These are phyloP conservation scores for Russula sp. DNA, from an alignment of 768 basidiomycete genomes.

Conservation along the genomic window DNA sequence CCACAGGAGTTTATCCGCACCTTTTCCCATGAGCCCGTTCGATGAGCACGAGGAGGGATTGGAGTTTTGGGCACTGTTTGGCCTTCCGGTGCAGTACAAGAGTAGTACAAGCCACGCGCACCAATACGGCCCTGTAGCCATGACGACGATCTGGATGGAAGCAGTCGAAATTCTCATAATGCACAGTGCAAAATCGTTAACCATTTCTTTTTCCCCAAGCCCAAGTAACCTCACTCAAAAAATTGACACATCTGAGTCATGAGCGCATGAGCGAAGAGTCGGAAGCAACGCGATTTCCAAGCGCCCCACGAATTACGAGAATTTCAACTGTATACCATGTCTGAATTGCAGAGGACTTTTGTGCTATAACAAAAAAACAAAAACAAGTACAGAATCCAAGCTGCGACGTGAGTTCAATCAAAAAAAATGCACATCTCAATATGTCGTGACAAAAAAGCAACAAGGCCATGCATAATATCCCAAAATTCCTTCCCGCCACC, in stretches of 20 bases:
- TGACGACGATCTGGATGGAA: background rate
- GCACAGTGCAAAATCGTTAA: too few relatives aligned
- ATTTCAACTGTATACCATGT: too few relatives aligned
- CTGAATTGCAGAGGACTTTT: background rate
- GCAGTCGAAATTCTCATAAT: too few relatives aligned
- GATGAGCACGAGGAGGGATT: too few relatives aligned
- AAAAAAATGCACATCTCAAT: background rate
- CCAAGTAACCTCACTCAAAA: too few relatives aligned
- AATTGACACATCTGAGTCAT: too few relatives aligned
- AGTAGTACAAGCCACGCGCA: background rate
- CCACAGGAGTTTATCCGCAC: slow-evolving; percentile 5
- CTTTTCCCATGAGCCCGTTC: slow-evolving; percentile 5
- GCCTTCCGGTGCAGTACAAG: background rate
- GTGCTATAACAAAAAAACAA: background rate
- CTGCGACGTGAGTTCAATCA: background rate
- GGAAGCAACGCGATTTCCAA: too few relatives aligned
- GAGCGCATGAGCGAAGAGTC: too few relatives aligned
- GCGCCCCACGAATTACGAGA: too few relatives aligned
- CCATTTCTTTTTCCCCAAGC: too few relatives aligned
- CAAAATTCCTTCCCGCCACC: background rate
- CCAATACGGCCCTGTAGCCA: background rate
- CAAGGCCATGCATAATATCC: too few relatives aligned
- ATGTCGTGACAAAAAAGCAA: too few relatives aligned
- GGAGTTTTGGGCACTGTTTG: background rate
- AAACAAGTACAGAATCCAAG: background rate